Percentiles rank a stretch among this genome's conserved stretches.
Evolutionary conservation across 31 red algal species (phyloP).

Genomic region (Porphyra umbilicalis): DNA sequence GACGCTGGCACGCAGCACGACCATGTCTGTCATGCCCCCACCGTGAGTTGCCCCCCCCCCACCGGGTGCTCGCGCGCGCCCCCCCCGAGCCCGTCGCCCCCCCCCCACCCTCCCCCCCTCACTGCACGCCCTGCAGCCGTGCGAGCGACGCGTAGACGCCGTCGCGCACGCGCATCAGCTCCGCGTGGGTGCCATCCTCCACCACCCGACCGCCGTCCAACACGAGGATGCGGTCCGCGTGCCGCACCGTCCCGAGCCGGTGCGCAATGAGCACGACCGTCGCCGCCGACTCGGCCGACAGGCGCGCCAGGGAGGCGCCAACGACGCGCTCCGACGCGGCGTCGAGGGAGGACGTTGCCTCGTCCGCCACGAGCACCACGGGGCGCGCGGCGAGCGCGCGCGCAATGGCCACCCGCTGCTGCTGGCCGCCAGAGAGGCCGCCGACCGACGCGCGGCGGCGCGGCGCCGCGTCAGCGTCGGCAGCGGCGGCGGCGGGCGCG

Average conservation of each 20-base stretch:
- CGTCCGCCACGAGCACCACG: constrained; percentile 21
- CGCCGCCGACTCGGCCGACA: neutral
- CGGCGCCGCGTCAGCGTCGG: neutral
- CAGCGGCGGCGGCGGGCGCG: neutral
- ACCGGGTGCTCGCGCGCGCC: too few relatives aligned
- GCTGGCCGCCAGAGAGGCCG: constrained; percentile 30
- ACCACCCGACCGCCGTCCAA: constrained; percentile 44
- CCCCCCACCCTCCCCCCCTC: neutral
- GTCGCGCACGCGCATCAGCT: constrained; percentile 9
- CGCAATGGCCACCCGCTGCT: constrained; percentile 40
- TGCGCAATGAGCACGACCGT: constrained; percentile 63
- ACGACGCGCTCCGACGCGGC: constrained; percentile 30
- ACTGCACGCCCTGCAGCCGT: neutral
- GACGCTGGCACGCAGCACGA: too few relatives aligned
- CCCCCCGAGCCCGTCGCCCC: too few relatives aligned
- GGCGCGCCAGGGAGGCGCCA: constrained; percentile 24
- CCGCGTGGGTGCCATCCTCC: constrained; percentile 40
- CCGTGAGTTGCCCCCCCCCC: too few relatives aligned
- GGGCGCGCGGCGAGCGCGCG: constrained; percentile 26
- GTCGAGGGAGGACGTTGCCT: constrained; percentile 38
- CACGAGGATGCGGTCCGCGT: constrained; percentile 49
- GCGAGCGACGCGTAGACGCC: constrained; percentile 5
- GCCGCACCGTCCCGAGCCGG: constrained; percentile 37
- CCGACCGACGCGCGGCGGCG: constrained; percentile 8
- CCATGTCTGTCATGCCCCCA: too few relatives aligned